Evolutionary conservation across 176 grass and related monocot genomes (phyloP), one percentile per base, ranked within the genome.

Genomic region (Microstegium vimineum): DNA sequence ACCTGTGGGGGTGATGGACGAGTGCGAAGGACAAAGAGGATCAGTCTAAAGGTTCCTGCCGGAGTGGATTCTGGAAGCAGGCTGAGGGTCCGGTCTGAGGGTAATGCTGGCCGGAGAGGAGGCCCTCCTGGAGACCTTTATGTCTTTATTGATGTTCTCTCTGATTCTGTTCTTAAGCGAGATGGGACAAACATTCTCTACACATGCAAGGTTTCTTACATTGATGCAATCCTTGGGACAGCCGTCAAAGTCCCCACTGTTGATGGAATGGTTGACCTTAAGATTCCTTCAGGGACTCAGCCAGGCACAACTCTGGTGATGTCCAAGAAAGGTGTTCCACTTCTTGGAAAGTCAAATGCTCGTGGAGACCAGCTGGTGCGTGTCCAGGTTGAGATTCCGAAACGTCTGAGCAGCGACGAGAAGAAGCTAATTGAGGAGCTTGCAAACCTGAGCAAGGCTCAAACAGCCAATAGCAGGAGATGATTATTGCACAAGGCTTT

Each of bases 51-150:
- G 73, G 96, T 99, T 77, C 96, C 96, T 31, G 93, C 96, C 1
- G 96, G 96, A 64, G 91, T 99, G 36, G 96, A 99, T 85, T 99
- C 96, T 52, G 96, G 96, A 66, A 99, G 93, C 83, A 90, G 92
- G 30, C 73, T 99, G 64, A 89, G 96, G 87, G 93, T 99, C 77
- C 87, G 91, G 36, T 99, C 96, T 32, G 96, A 99, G 74, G 96
- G 96, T 12, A 99, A 95, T 87, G 83, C 96, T 52, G 96, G 96
- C 31, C 71, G 70, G 77, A 90, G 87, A 87, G 96, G 96, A 43
- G 96, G 96, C n/a, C 93, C 96, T 2, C 96, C 96, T 31, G 96
- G 96, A 80, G 96, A 99, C 42, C 93, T 99, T 26, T 99, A 95
- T 61, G 96, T 99, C 27, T 99, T 94, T 34, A 99, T 99, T 42